Base-by-base conservation (phyloP, 2,329 filamentous ascomycete species). In the Achaetomium macrosporum region DNA sequence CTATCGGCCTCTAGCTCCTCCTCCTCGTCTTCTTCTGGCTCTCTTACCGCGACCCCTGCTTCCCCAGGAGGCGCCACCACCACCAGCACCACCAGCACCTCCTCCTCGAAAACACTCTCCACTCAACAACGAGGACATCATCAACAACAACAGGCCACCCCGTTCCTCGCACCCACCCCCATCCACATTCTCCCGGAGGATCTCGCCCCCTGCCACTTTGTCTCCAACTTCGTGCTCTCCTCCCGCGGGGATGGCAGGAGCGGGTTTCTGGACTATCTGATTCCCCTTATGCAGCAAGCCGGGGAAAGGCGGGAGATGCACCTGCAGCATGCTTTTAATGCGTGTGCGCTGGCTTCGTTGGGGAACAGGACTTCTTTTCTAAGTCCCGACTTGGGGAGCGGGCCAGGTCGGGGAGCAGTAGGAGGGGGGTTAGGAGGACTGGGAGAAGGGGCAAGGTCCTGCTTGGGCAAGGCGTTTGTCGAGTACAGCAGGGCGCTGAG, bases 161-260 rank as follows among this genome's bases (percentile, higher is more conserved):
- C 59, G 59, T 25, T 57, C 57, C 12, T 54, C 36, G 61, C 74
- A 50, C 54, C 66, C 3, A 66, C 68, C 5, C 63, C 63, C n/a
- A 65, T 79, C 16, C 69, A 70, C 42, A 59, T 79, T 12, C 72
- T 79, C 2, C 60, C 79, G 1, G 77, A 82, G 17, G 72, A 81
- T 54, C 74, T 78, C 57, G 81, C 81, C 1, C 71, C 73, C 10
- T 82, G 79, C 59, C 78, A 81, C 61, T 85, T 85, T 61, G 66
- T 83, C 13, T 71, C 79, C 50, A 83, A 84, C 63, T 85, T 78
- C 62, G 74, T 84, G 47, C 69, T 83, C 12, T 60, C 79, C 10
- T 78, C 81, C 17, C 68, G 69, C 13, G 70, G 75, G 19, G 76
- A 74, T n/a, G 71, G 67, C 35, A 73, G 73, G 2, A 66, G 77